A percentile compares a stretch with the other conserved stretches of the same genome.
These are phyloP conservation scores for Symbiodinium natans DNA, from an alignment of 73 alveolate species.

Conservation along the genomic window DNA sequence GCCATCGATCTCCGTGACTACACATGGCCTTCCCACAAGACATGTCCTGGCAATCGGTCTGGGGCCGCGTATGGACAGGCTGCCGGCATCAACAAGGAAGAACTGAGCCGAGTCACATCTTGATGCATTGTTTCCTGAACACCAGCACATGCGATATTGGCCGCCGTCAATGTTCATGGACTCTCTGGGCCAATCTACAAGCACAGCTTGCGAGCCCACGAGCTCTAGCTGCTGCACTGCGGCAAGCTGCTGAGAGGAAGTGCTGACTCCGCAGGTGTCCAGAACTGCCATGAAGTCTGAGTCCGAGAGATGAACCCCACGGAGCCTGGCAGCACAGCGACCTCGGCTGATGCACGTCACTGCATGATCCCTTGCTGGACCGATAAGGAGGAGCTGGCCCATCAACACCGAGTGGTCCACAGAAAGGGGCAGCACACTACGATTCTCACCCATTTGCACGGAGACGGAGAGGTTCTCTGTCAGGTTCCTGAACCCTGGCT, in stretches of 20 bases:
- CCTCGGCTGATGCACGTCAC: not conserved
- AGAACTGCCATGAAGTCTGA: slow-evolving; percentile 11
- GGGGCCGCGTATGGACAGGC: not conserved
- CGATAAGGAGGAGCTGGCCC: not conserved
- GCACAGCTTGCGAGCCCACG: not conserved
- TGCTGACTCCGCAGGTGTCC: not conserved
- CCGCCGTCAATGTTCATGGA: not conserved
- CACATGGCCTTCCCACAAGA: not conserved
- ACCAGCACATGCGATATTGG: slow-evolving; percentile 14
- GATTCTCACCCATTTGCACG: not conserved
- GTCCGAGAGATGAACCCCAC: not conserved
- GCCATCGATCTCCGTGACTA: not conserved
- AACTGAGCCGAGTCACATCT: not conserved
- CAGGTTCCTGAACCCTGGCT: not conserved
- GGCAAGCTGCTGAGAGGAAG: not conserved
- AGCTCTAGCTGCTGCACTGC: not conserved
- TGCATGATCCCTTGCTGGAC: not conserved
- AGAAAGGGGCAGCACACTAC: not conserved
- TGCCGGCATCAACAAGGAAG: not conserved
- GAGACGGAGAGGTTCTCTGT: not conserved
- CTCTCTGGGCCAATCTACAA: not conserved
- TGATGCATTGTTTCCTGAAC: not conserved
- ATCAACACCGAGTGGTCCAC: not conserved
- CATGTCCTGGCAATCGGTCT: not conserved
- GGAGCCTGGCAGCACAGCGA: not conserved